Evolutionary conservation across 2,329 filamentous ascomycete species (phyloP).

Genomic region (Dryadomyces quercivorus): DNA sequence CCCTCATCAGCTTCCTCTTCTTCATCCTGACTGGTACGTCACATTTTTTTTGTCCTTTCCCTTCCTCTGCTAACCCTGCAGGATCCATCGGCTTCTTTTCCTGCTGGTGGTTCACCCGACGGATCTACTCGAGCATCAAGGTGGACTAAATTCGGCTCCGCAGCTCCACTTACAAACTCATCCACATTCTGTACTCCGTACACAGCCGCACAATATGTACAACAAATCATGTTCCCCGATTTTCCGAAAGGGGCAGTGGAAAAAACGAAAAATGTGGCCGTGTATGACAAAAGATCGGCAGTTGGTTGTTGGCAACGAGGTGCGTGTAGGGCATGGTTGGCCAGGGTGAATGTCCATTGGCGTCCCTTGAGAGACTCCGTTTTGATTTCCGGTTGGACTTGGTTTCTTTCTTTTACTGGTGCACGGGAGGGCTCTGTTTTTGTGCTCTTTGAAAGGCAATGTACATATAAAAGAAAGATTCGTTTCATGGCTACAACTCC

Average conservation of each 20-base stretch:
- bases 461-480: background rate
- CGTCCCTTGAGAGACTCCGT: background rate
- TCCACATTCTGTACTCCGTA: too few relatives aligned
- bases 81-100: slow-evolving; percentile 93
- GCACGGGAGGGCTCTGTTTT: background rate
- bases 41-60: slow-evolving; percentile 8
- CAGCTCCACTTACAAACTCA: background rate
- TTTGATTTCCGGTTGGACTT: background rate
- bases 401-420: background rate
- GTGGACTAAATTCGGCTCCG: slow-evolving; percentile 54
- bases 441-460: background rate
- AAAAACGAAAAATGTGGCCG: background rate
- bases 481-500: background rate
- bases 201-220: background rate
- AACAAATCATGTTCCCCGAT: slow-evolving; percentile 1
- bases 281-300: background rate
- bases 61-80: slow-evolving; percentile 23
- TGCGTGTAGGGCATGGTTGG: background rate
- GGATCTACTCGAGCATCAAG: slow-evolving; percentile 97
- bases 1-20: slow-evolving; percentile 78
- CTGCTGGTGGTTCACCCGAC: slow-evolving; percentile 86
- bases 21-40: slow-evolving; percentile 79
- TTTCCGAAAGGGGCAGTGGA: background rate
- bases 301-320: background rate
- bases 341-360: background rate